phyloP scores from a whole-genome alignment of 805 yeast genomes.

The Ogataea saltuana region DNA sequence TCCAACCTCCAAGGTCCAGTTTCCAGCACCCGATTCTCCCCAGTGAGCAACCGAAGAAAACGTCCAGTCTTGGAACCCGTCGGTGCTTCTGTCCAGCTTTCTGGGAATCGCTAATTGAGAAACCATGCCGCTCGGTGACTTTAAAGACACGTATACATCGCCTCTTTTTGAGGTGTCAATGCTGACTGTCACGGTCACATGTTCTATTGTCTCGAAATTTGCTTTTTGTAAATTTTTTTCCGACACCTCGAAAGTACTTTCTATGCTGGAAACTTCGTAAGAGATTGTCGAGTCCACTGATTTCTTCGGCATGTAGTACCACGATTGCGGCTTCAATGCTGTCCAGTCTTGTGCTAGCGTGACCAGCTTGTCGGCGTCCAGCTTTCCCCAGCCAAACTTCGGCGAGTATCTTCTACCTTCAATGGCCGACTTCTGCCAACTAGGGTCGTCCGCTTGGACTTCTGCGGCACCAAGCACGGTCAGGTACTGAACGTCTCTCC shows the following conservation, averaged over 20 bases:
- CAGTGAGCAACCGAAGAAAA: constrained; percentile 98
- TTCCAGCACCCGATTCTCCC: constrained; percentile 83
- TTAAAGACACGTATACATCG: constrained; percentile 58
- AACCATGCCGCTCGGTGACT: constrained; percentile 72
- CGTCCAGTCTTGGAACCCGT: constrained; percentile 80
- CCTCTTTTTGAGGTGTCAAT: constrained; percentile 71
- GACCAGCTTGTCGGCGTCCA: constrained; percentile 79
- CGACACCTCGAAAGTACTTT: constrained; percentile 47
- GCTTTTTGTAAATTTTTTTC: constrained; percentile 49
- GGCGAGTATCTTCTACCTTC: constrained; percentile 72
- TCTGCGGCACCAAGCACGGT: constrained; percentile 70
- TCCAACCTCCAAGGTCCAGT: constrained; percentile 74
- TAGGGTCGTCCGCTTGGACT: constrained; percentile 63
- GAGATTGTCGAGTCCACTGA: constrained; percentile 34
- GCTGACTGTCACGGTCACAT: constrained; percentile 78
- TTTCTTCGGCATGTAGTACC: constrained; percentile 56
- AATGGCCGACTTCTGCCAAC: constrained; percentile 72
- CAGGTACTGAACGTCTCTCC: constrained; percentile 94
- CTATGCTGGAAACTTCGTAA: constrained; percentile 26
- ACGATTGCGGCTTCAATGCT: constrained; percentile 84
- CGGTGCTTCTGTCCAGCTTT: constrained; percentile 50
- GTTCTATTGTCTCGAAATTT: constrained; percentile 77
- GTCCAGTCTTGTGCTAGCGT: constrained; percentile 75
- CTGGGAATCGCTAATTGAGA: constrained; percentile 77
- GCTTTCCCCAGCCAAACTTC: constrained; percentile 86